Conservation (phyloP, 305 asterid genomes). For the Caryopteris hybrid region DNA sequence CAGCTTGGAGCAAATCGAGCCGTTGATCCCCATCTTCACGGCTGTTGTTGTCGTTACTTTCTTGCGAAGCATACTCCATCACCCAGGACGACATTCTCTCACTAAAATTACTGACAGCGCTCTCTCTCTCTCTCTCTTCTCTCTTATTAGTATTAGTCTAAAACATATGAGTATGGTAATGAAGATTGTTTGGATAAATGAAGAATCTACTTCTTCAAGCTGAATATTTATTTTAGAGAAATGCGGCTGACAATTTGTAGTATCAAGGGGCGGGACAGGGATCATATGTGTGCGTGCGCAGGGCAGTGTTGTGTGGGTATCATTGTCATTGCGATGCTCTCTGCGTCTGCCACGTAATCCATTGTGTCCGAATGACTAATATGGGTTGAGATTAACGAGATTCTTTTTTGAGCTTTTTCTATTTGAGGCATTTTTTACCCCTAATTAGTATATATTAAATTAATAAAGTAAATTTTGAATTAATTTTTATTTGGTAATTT, state of each 20-base stretch:
- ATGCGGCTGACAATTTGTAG: conserved; percentile 1
- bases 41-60: conserved; percentile 24
- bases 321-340: conserved; percentile 11
- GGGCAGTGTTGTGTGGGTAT: not conserved
- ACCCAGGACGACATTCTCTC: conserved; percentile 49
- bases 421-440: not conserved
- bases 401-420: not conserved
- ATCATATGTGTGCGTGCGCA: conserved; percentile 21
- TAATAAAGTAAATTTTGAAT: no score
- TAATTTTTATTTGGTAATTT: no score
- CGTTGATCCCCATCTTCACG: conserved; percentile 43
- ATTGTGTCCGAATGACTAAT: not conserved
- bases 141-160: not conserved
- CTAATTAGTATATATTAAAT: no score
- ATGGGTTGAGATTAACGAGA: not conserved
- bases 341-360: conserved; percentile 16
- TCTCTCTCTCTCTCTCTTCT: not conserved
- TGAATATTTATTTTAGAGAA: not conserved
- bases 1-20: conserved; percentile 28
- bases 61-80: conserved; percentile 41
- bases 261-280: not conserved
- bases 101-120: not conserved
- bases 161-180: no score
- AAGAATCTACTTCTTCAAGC: not conserved
- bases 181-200: not conserved